These are phyloP conservation scores for Sclerotinia trifoliorum DNA, from an alignment of 2,329 filamentous ascomycete species.

Conservation along the genomic window DNA sequence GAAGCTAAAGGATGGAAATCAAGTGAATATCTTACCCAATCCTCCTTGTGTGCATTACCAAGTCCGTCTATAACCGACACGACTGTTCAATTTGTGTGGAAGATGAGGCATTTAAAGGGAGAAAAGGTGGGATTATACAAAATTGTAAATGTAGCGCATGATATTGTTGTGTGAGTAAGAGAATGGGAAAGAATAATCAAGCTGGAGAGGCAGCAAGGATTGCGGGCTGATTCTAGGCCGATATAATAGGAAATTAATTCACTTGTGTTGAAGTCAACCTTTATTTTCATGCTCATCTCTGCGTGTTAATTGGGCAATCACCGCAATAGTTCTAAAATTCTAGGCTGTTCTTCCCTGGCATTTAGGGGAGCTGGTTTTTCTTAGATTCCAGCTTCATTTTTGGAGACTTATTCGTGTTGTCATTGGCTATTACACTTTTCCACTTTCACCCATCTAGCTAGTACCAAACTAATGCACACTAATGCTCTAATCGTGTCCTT, in stretches of 20 bases:
- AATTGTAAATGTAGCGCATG: conserved; percentile 46
- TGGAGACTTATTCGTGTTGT: background rate
- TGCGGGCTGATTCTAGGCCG: background rate
- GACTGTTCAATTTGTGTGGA: conserved; percentile 41
- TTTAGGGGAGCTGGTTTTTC: background rate
- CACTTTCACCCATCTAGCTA: background rate
- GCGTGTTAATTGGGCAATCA: background rate
- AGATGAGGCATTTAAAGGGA: conserved; percentile 41
- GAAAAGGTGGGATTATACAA: conserved; percentile 45
- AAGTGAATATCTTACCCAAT: conserved; percentile 30
- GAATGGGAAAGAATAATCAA: conserved; percentile 46
- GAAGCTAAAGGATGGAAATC: conserved; percentile 27
- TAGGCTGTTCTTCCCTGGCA: no score
- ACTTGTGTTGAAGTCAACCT: background rate
- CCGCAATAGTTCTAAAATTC: background rate
- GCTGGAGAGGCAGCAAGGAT: conserved; percentile 27
- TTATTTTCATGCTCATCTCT: background rate
- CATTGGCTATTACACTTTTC: background rate
- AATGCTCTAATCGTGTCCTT: background rate
- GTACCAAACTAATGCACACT: background rate
- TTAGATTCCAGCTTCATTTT: background rate
- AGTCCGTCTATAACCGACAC: conserved; percentile 46
- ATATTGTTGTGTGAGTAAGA: conserved; percentile 43
- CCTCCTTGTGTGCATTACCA: conserved; percentile 44
- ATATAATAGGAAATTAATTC: background rate